Conservation (phyloP, 2,329 filamentous ascomycete species). For the Calonectria montana region DNA sequence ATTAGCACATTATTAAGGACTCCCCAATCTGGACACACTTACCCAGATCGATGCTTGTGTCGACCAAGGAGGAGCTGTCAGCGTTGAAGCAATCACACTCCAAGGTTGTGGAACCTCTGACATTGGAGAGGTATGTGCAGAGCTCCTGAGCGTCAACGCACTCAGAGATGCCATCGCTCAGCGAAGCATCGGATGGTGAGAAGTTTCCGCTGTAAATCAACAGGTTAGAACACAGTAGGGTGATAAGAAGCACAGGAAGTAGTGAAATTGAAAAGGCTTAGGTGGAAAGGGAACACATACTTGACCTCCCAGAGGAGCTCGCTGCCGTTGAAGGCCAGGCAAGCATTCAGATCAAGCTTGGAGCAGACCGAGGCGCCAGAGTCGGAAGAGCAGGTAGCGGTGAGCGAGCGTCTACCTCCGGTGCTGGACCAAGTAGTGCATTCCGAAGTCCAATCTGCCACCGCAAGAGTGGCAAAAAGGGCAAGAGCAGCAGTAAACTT, state of each 20-base stretch:
- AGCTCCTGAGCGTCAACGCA: constrained; percentile 15
- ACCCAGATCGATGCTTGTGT: constrained; percentile 6
- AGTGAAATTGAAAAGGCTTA: too few relatives aligned
- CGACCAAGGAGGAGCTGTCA: neutral
- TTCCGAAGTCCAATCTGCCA: neutral
- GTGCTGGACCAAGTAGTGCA: constrained; percentile 11
- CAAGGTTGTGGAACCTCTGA: neutral
- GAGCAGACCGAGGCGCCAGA: neutral
- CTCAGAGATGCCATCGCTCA: constrained; percentile 7
- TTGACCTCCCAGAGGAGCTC: constrained; percentile 1
- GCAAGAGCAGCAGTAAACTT: neutral
- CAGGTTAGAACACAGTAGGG: neutral
- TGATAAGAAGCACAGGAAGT: too few relatives aligned
- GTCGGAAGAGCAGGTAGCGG: neutral
- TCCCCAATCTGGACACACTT: neutral
- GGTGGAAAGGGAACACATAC: neutral
- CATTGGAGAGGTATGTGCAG: constrained; percentile 8
- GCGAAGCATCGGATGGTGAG: neutral
- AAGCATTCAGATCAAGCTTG: constrained; percentile 7
- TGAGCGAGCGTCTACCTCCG: neutral
- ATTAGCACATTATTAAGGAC: neutral
- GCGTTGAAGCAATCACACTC: constrained; percentile 10
- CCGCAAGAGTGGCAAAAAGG: neutral
- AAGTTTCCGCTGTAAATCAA: neutral
- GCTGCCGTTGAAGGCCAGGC: constrained; percentile 8